These are phyloP conservation scores for Phaeomoniella chlamydospora DNA, from an alignment of 2,329 filamentous ascomycete genomes.

Conservation along the genomic window DNA sequence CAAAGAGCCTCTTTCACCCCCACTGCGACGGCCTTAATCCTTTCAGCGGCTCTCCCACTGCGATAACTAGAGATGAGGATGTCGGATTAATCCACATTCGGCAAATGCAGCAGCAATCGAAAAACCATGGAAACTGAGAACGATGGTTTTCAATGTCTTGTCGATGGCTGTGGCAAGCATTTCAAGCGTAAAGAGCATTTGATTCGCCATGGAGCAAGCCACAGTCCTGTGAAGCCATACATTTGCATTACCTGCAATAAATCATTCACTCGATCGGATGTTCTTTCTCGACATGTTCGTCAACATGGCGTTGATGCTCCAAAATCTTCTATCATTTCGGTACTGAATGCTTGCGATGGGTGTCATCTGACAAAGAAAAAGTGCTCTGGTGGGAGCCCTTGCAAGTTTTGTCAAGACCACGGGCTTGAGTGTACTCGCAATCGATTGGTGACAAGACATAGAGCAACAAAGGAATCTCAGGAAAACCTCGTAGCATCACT, in stretches of 20 bases:
- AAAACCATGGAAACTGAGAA: no score
- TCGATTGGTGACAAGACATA: conserved; percentile 1
- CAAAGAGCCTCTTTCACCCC: no score
- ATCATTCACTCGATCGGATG: conserved; percentile 21
- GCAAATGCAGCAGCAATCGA: no score
- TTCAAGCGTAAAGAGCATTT: conserved; percentile 24
- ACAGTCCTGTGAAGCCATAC: conserved; percentile 18
- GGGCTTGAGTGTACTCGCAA: conserved; percentile 10
- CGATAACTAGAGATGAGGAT: no score
- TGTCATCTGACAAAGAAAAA: conserved; percentile 21
- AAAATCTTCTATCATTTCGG: conserved; percentile 6
- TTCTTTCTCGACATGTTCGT: conserved; percentile 20
- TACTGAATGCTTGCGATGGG: conserved; percentile 19
- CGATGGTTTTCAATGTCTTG: conserved; percentile 1
- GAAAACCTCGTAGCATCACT: background rate
- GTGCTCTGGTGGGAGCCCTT: conserved; percentile 17
- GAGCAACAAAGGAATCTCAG: background rate
- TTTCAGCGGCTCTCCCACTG: no score
- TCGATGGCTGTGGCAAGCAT: conserved; percentile 14
- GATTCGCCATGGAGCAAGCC: conserved; percentile 18
- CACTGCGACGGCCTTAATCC: no score
- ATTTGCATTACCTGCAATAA: conserved; percentile 16
- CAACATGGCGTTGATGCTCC: conserved; percentile 12
- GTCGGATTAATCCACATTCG: no score
- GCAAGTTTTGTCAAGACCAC: conserved; percentile 14